phyloP scores from a whole-genome alignment of 1,284 basidiomycete species.

The Ceratobasidium sp. region DNA sequence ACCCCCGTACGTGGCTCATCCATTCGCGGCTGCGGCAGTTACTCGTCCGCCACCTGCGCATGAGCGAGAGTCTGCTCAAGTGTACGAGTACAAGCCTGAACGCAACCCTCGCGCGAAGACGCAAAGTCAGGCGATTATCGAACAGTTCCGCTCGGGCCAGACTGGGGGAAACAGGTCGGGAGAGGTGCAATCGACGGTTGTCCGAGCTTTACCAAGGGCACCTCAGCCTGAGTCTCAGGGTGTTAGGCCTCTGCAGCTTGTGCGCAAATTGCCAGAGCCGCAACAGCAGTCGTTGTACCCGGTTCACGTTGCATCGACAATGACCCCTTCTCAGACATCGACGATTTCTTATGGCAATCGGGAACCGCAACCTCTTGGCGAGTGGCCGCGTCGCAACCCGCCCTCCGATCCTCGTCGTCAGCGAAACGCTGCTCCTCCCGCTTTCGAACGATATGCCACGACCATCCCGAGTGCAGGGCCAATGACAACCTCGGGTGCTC shows the following conservation, averaged over 20 bases:
- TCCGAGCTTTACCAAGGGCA: constrained; percentile 26
- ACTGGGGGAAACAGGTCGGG: not conserved
- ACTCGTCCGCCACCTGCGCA: constrained; percentile 21
- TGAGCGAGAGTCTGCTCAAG: constrained; percentile 10
- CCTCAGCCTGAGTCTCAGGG: constrained; percentile 25
- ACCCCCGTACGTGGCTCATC: constrained; percentile 6
- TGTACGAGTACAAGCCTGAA: constrained; percentile 33
- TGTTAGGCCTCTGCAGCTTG: constrained; percentile 21
- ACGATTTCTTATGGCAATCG: constrained; percentile 6
- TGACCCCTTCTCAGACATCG: constrained; percentile 13
- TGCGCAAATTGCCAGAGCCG: constrained; percentile 16
- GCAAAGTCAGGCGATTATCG: constrained; percentile 37
- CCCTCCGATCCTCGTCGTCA: constrained; percentile 41
- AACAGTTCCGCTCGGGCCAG: constrained; percentile 27
- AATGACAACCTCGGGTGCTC: constrained; percentile 28
- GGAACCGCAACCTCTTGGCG: constrained; percentile 36
- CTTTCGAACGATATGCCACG: constrained; percentile 17
- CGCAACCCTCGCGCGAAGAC: constrained; percentile 34
- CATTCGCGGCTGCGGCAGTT: constrained; percentile 24
- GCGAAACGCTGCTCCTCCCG: constrained; percentile 26
- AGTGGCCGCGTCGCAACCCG: constrained; percentile 40
- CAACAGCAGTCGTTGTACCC: constrained; percentile 39
- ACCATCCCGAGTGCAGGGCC: constrained; percentile 39
- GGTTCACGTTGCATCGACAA: constrained; percentile 25
- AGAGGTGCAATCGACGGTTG: constrained; percentile 39